Base-by-base conservation (phyloP, 192 early-diverging fungal genomes). In the Linnemannia exigua region DNA sequence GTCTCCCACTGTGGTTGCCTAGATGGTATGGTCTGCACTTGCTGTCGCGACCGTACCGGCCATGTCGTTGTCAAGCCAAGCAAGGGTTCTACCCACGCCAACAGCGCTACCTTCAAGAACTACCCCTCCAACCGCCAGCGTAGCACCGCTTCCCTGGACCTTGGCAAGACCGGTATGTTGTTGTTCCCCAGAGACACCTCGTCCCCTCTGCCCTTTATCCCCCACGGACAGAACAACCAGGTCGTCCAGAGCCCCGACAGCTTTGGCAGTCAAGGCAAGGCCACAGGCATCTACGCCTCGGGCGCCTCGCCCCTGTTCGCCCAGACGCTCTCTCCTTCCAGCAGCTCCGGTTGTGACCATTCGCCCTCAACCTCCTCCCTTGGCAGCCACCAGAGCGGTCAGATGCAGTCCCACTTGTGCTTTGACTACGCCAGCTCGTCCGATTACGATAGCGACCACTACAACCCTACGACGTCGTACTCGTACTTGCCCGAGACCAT, bases 351-450 rank as follows among this genome's bases (percentile, higher is more conserved):
- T 1, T 70, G 73, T 37, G 77, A 72, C 15, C 74, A 76, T 28
- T 80, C 79, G 19, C 74, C 84, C 22, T 79, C 77, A 19, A 69
- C 79, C 1, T 86, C 84, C 20, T 52, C 77, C 44, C 51, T 75
- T 48, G 58, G 54, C 19, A 69, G 67, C 37, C 76, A 77, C 20
- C 70, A 38, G 25, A 50, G 75, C 36, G 46, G 20, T 35, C 72
- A 74, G 31, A 73, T 74, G 76, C 84, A 86, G 33, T 36, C 84
- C 48, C 67, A 77, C 46, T 73, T 86, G 6, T 79, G 84, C 78
- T 79, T 86, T 77, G 84, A 86, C 70, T 86, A 86, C 69, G 70
- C 74, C 25, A 86, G 84, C 78, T 86, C 84, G 11, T 86, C 84
- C 35, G 84, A 86, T 22, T 86, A 86, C 44, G 84, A 86, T 25